phyloP scores from a whole-genome alignment of 352 stramenopile species.

The Globisporangium iwayamae region DNA sequence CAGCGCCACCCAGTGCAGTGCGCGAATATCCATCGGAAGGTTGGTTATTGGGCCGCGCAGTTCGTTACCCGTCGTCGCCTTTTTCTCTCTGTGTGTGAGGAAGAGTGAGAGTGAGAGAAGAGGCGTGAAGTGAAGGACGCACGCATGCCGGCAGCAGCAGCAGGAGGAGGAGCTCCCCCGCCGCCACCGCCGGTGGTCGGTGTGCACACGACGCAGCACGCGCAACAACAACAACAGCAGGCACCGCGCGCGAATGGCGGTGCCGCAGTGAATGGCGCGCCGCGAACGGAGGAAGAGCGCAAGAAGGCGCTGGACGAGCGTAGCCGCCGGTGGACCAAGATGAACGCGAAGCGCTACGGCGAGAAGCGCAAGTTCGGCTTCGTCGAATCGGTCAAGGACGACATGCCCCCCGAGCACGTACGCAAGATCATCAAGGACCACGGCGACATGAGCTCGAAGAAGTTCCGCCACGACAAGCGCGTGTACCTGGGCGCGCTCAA shows the following conservation, averaged over 20 bases:
- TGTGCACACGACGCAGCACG: constrained; percentile 11
- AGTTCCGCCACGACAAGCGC: constrained; percentile 98
- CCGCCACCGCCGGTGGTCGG: constrained; percentile 23
- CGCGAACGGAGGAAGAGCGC: constrained; percentile 46
- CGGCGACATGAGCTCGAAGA: constrained; percentile 99
- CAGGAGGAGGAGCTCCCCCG: constrained; percentile 13
- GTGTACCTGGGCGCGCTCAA: constrained; percentile 99
- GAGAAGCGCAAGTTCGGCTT: constrained; percentile 93
- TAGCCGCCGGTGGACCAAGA: constrained; percentile 79
- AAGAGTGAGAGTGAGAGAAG: background rate
- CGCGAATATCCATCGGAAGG: constrained; percentile 9
- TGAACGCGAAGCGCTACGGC: constrained; percentile 94
- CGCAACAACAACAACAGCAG: constrained; percentile 10
- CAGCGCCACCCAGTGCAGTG: background rate
- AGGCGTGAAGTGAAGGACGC: constrained; percentile 1
- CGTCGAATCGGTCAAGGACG: constrained; percentile 89
- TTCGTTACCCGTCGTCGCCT: background rate
- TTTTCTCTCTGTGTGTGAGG: background rate
- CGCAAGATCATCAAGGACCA: constrained; percentile 99
- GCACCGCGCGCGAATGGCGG: background rate
- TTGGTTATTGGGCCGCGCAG: constrained; percentile 10
- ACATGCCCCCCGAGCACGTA: constrained; percentile 96
- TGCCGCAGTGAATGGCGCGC: constrained; percentile 11
- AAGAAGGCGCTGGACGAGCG: constrained; percentile 74
- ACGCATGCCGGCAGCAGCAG: constrained; percentile 6